A percentile compares a stretch with the other conserved stretches of the same genome.
Evolutionary conservation across 805 yeast species (phyloP).

Genomic region (Ogataea paraovalis): DNA sequence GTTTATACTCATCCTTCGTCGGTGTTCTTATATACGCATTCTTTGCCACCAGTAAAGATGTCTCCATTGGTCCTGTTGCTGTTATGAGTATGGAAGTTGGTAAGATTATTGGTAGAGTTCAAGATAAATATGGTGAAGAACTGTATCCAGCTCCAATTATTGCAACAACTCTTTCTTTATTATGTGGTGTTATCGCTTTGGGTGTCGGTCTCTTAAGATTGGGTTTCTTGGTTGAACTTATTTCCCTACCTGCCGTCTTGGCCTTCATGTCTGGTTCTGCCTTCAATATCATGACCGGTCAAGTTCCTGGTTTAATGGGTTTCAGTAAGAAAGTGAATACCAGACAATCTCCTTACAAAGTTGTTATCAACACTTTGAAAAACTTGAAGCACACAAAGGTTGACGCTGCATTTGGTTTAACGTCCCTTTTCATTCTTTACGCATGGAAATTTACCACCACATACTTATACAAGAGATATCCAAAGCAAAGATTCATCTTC

Average conservation of each 20-base stretch:
- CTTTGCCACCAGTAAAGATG: slow-evolving; percentile 94
- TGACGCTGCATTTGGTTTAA: slow-evolving; percentile 89
- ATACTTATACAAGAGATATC: slow-evolving; percentile 58
- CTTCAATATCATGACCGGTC: slow-evolving; percentile 74
- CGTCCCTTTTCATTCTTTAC: slow-evolving; percentile 68
- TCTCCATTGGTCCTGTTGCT: slow-evolving; percentile 94
- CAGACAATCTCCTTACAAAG: slow-evolving; percentile 63
- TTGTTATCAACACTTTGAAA: slow-evolving; percentile 68
- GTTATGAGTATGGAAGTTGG: slow-evolving; percentile 89
- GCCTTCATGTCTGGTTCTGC: slow-evolving; percentile 98
- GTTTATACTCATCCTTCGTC: slow-evolving; percentile 85
- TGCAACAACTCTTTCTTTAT: slow-evolving; percentile 73
- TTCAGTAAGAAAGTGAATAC: slow-evolving; percentile 63
- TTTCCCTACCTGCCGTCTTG: slow-evolving; percentile 86
- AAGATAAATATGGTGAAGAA: slow-evolving; percentile 34
- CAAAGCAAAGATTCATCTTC: slow-evolving; percentile 57
- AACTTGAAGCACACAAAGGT: slow-evolving; percentile 61
- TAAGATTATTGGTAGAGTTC: slow-evolving; percentile 66
- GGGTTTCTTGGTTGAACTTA: slow-evolving; percentile 85
- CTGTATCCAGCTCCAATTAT: slow-evolving; percentile 59
- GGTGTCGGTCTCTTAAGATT: slow-evolving; percentile 80
- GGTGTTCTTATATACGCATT: slow-evolving; percentile 87
- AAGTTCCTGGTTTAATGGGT: slow-evolving; percentile 85
- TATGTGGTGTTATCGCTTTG: slow-evolving; percentile 81
- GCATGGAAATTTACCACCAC: slow-evolving; percentile 64